A percentile compares a stretch with the other conserved stretches of the same genome.
phyloP scores from a whole-genome alignment of 768 basidiomycete genomes.

The Multifurca ochricompacta region DNA sequence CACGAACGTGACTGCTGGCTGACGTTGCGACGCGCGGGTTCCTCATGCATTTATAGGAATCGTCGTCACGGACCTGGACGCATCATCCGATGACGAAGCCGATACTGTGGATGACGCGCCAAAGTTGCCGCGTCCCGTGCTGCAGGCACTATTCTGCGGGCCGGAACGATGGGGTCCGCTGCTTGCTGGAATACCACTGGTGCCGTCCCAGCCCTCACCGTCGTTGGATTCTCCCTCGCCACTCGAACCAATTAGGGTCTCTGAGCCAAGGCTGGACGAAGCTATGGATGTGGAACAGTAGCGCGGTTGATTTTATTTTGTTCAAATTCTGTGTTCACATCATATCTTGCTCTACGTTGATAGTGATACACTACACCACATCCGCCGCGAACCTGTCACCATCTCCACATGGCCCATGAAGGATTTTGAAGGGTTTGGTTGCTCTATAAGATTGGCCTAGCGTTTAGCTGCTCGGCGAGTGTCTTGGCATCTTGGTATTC shows the following conservation, averaged over 20 bases:
- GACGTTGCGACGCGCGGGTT: not conserved
- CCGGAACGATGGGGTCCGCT: not conserved
- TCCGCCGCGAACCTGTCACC: not conserved
- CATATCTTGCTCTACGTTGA: too few species aligned
- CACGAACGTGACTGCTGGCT: not conserved
- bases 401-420: too few species aligned
- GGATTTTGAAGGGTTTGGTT: too few species aligned
- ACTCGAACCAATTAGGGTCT: not conserved
- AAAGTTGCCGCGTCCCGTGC: slow-evolving; percentile 9
- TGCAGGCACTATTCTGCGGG: slow-evolving; percentile 6
- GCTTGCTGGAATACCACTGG: not conserved
- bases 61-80: slow-evolving; percentile 21
- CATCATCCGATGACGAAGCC: slow-evolving; percentile 19
- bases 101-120: slow-evolving; percentile 5
- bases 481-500: too few species aligned
- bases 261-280: not conserved
- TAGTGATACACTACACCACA: too few species aligned
- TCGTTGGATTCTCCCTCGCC: not conserved
- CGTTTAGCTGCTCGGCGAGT: too few species aligned
- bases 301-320: not conserved
- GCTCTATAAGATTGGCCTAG: too few species aligned
- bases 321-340: not conserved
- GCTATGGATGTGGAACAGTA: slow-evolving; percentile 14
- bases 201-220: not conserved
- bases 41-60: slow-evolving; percentile 11